Percentiles rank a stretch among this genome's conserved stretches.
Conservation (phyloP, 495 filamentous ascomycete genomes). For the Tuber microsphaerosporum region DNA sequence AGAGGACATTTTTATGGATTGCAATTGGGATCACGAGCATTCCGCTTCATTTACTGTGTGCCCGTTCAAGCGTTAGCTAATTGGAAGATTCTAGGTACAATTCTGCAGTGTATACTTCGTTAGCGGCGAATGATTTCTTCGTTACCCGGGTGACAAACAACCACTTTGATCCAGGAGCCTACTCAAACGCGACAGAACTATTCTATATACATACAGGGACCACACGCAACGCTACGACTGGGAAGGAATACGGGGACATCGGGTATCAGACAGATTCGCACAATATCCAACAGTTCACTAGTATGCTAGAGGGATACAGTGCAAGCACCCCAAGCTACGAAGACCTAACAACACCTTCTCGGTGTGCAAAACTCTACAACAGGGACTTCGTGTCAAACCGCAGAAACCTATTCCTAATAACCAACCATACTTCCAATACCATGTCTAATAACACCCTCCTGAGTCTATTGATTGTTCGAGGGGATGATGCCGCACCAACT, state of each 20-base stretch:
- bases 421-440: not conserved
- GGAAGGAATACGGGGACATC: no score
- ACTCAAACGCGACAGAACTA: not conserved
- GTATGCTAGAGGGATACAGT: not conserved
- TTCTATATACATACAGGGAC: no score
- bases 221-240: no score
- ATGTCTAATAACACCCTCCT: not conserved
- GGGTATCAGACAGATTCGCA: no score
- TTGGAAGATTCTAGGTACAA: slow-evolving; percentile 1
- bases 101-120: slow-evolving; percentile 12
- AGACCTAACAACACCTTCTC: not conserved
- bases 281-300: not conserved
- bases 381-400: no score
- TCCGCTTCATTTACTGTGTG: slow-evolving; percentile 13
- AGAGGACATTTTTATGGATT: slow-evolving; percentile 8
- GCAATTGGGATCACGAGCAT: slow-evolving; percentile 6
- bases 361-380: no score
- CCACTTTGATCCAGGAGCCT: not conserved
- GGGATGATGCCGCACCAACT: not conserved
- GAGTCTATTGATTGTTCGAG: not conserved
- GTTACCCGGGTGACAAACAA: not conserved
- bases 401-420: no score
- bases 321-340: not conserved
- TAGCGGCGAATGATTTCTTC: not conserved
- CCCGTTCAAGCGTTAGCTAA: not conserved